phyloP scores from a whole-genome alignment of 1,284 basidiomycete species.

The Rhodotorula sp. region DNA sequence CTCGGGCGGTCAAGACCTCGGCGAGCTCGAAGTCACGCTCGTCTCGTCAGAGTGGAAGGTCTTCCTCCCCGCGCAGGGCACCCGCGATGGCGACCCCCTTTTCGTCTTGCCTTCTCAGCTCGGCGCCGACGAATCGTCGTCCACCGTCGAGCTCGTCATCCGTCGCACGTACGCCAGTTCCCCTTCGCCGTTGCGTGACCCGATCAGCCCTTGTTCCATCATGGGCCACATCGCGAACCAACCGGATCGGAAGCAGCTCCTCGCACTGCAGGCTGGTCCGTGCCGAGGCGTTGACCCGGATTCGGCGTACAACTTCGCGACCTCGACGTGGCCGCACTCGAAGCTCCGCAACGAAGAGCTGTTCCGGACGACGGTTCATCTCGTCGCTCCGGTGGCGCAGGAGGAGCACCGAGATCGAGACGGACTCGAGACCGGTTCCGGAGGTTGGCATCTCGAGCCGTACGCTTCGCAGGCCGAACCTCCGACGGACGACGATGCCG shows the following conservation, averaged over 20 bases:
- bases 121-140: not conserved
- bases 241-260: conserved; percentile 5
- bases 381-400: not conserved
- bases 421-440: not conserved
- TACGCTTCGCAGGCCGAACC: not conserved
- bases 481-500: not conserved
- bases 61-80: not conserved
- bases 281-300: conserved; percentile 2
- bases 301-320: not conserved
- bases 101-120: conserved; percentile 2
- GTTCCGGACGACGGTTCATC: not conserved
- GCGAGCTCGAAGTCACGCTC: conserved; percentile 3
- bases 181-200: not conserved
- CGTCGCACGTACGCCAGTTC: not conserved
- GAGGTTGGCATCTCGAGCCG: not conserved
- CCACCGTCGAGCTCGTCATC: not conserved
- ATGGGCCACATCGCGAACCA: conserved; percentile 14
- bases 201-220: conserved; percentile 9
- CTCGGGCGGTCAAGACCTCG: not conserved
- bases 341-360: not conserved
- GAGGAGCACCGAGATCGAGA: not conserved
- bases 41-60: not conserved
- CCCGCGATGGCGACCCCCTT: not conserved
- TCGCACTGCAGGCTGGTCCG: not conserved
- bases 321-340: conserved; percentile 4